Base-by-base conservation (phyloP, 129 eudicot genomes). In the Escallonia herrerae region DNA sequence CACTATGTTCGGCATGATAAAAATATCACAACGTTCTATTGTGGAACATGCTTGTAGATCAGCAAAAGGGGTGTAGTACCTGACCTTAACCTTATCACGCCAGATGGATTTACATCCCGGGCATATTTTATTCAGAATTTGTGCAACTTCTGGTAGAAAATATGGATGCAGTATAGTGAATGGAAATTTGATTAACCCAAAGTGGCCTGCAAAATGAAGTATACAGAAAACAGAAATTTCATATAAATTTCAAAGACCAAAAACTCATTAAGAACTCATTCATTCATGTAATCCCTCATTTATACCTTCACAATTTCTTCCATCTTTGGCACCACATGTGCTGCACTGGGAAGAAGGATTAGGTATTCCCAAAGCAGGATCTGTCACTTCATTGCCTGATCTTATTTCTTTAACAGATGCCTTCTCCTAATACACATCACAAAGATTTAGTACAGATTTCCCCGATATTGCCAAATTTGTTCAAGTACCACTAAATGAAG, bases 331-430 rank as follows among this genome's bases (percentile, higher is more conserved):
- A 50, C 90, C 98, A 65, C 98, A 93, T 55, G 98, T 88, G 55
- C 56, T 70, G 62, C 98, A 93, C 57, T 85, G 89, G 51, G 80
- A 64, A 60, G 87, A 66, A 12, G 75, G 84, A 74, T 84, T 85
- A 0, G 96, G 98, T n/a, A 85, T 58, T 33, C 96, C 98, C 73
- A 88, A 63, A 55, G 81, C 84, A 0, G 96, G 96, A 75, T 88
- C 91, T 5, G 95, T 79, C 63, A 83, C 98, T 56, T 86, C 98
- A 72, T 67, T 76, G 8, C 80, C 68, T 12, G 76, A 66, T 59
- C 66, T 72, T 52, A 93, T 73, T 66, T 61, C 77, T 65, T 77
- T 79, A 62, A 81, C 85, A 5, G 95, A 81, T 61, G 82, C 70
- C 40, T 79, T 87, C 57, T 71, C 85, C 98, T 91, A 64, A 77